These are phyloP conservation scores for Pyrenophora graminea DNA, from an alignment of 2,329 filamentous ascomycete species.

Conservation along the genomic window DNA sequence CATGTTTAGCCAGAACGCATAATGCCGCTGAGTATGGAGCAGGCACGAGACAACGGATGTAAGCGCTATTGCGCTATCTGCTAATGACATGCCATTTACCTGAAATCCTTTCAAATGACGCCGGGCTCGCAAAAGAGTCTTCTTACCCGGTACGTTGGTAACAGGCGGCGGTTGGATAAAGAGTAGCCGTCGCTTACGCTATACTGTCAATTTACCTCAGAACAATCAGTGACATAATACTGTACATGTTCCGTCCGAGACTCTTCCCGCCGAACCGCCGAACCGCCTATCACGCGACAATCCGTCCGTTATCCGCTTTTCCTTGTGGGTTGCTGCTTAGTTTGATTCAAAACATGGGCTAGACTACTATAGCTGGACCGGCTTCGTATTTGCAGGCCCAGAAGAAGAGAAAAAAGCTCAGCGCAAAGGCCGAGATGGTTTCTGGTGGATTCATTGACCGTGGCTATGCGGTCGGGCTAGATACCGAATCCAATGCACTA, in stretches of 20 bases:
- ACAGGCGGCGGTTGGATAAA: constrained; percentile 32
- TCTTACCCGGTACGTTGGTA: constrained; percentile 14
- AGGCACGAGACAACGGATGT: not conserved
- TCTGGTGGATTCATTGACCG: constrained; percentile 5
- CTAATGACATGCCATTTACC: constrained; percentile 15
- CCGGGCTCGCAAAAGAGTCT: constrained; percentile 12
- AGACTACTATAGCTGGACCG: constrained; percentile 1
- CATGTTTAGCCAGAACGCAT: constrained; percentile 10
- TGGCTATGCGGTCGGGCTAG: constrained; percentile 17
- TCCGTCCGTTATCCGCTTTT: constrained; percentile 5
- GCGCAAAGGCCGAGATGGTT: constrained; percentile 12
- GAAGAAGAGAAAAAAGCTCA: constrained; percentile 9
- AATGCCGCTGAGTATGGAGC: constrained; percentile 9
- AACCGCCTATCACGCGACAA: not conserved
- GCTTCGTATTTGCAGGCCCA: constrained; percentile 4
- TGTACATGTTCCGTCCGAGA: constrained; percentile 4
- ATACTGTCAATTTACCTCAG: constrained; percentile 14
- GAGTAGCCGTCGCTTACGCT: constrained; percentile 4
- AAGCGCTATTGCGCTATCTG: constrained; percentile 6
- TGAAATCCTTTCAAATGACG: constrained; percentile 13
- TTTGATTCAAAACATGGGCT: not conserved
- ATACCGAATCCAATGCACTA: constrained; percentile 19
- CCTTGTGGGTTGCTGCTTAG: constrained; percentile 1
- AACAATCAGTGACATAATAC: constrained; percentile 11
- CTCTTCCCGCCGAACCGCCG: not conserved